Conservation (phyloP, 352 stramenopile genomes). For the Phytophthora aleatoria region DNA sequence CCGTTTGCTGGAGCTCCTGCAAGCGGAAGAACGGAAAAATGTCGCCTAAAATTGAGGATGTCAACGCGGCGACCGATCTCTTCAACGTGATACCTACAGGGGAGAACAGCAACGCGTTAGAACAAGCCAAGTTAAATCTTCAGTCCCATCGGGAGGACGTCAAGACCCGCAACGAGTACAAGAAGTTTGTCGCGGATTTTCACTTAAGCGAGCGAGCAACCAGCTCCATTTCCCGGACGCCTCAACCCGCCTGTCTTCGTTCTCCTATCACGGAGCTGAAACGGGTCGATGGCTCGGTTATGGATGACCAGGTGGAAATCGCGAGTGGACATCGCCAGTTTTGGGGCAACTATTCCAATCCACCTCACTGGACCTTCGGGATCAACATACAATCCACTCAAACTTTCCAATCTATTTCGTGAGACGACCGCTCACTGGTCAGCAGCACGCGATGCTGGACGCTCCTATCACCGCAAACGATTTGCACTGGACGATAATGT, state of each 20-base stretch:
- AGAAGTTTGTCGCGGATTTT: constrained; percentile 23
- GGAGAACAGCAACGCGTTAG: not conserved
- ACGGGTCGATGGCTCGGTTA: constrained; percentile 4
- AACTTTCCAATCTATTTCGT: too few species aligned
- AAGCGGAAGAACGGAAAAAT: not conserved
- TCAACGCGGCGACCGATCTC: constrained; percentile 11
- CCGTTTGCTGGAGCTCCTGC: constrained; percentile 9
- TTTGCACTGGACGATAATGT: constrained; percentile 23
- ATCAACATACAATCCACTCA: too few species aligned
- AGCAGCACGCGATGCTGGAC: not conserved
- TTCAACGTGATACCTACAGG: constrained; percentile 5
- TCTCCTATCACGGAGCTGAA: constrained; percentile 7
- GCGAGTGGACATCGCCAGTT: constrained; percentile 3
- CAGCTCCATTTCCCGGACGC: constrained; percentile 14
- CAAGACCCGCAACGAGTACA: constrained; percentile 11
- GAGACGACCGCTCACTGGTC: not conserved
- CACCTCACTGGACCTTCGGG: constrained; percentile 14
- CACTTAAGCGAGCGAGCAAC: constrained; percentile 12
- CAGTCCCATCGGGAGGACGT: not conserved
- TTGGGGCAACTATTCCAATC: constrained; percentile 17
- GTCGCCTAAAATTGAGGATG: not conserved
- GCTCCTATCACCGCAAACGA: constrained; percentile 18
- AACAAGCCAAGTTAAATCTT: constrained; percentile 3
- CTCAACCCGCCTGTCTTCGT: constrained; percentile 10
- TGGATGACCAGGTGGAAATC: constrained; percentile 6